Conservation (phyloP, 83 land plant genomes). For the Isoetes engelmannii region DNA sequence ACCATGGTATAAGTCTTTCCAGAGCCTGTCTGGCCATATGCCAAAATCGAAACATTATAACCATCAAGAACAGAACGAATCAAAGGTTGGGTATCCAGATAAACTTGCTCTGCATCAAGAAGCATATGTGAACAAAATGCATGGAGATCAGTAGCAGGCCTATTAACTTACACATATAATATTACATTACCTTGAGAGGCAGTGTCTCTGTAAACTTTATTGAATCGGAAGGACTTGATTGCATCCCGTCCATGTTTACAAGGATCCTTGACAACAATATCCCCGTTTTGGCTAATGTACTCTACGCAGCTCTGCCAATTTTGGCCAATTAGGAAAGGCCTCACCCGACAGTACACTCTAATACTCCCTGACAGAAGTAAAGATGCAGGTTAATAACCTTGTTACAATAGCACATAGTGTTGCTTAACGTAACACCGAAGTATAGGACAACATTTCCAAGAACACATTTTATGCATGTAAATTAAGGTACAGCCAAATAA, state of each 20-base stretch:
- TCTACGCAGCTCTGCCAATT: slow-evolving; percentile 1
- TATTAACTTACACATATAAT: background rate
- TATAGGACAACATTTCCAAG: background rate
- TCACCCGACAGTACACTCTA: slow-evolving; percentile 15
- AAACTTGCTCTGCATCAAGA: slow-evolving; percentile 1
- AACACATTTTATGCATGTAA: no score
- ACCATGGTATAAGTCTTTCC: slow-evolving; percentile 12
- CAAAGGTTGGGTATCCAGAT: slow-evolving; percentile 3
- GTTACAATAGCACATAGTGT: background rate
- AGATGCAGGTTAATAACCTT: background rate
- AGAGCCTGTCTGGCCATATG: slow-evolving; percentile 11
- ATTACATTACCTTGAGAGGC: slow-evolving; percentile 9
- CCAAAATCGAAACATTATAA: slow-evolving; percentile 5
- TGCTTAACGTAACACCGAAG: background rate
- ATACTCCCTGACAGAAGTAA: slow-evolving; percentile 8
- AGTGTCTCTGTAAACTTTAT: slow-evolving; percentile 8
- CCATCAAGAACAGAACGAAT: slow-evolving; percentile 12
- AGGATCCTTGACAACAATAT: slow-evolving; percentile 5
- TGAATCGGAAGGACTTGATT: slow-evolving; percentile 2
- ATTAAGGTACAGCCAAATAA: no score
- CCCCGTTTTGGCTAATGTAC: slow-evolving; percentile 5
- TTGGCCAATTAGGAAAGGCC: slow-evolving; percentile 8
- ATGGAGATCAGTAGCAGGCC: no score
- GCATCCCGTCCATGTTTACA: slow-evolving; percentile 4
- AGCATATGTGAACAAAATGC: background rate